These are phyloP conservation scores for Boechera stricta DNA, from an alignment of 345 rosid species.

Conservation along the genomic window DNA sequence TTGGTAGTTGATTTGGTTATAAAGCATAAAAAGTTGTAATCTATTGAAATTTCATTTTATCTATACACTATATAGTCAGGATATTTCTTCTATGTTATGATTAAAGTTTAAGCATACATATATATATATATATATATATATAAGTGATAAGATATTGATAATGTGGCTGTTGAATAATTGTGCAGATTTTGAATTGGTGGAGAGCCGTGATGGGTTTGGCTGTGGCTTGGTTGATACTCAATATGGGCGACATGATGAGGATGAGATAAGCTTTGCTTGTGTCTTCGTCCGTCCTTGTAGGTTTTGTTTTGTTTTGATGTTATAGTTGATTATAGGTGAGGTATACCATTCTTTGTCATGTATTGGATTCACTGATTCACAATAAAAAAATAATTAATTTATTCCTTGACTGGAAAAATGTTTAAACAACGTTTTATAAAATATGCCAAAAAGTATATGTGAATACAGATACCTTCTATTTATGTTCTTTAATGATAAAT, in stretches of 20 bases:
- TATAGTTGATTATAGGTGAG: slow-evolving; percentile 41
- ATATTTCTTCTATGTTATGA: slow-evolving; percentile 1
- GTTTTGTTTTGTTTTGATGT: not conserved
- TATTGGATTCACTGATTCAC: slow-evolving; percentile 1
- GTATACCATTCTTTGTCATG: slow-evolving; percentile 42
- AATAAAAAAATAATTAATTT: not conserved
- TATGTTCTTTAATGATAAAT: too few species aligned
- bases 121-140: not conserved
- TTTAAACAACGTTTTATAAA: not conserved
- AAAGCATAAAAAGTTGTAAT: not conserved
- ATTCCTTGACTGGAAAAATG: slow-evolving; percentile 1
- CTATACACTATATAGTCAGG: not conserved
- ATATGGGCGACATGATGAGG: slow-evolving; percentile 26
- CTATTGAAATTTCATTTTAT: not conserved
- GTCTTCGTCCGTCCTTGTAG: slow-evolving; percentile 38
- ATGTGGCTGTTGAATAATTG: slow-evolving; percentile 26
- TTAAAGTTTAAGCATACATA: not conserved
- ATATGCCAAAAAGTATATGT: not conserved
- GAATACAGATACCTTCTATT: too few species aligned
- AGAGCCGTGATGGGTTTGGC: slow-evolving; percentile 42
- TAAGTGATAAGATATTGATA: slow-evolving; percentile 30
- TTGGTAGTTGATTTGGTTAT: not conserved
- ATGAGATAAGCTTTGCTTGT: slow-evolving; percentile 36
- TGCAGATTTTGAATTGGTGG: slow-evolving; percentile 53
- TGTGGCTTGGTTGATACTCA: slow-evolving; percentile 37